Percentiles rank a stretch among this genome's conserved stretches.
Evolutionary conservation across 2,329 filamentous ascomycete species (phyloP).

Genomic region (Aspergillus novoparasiticus): DNA sequence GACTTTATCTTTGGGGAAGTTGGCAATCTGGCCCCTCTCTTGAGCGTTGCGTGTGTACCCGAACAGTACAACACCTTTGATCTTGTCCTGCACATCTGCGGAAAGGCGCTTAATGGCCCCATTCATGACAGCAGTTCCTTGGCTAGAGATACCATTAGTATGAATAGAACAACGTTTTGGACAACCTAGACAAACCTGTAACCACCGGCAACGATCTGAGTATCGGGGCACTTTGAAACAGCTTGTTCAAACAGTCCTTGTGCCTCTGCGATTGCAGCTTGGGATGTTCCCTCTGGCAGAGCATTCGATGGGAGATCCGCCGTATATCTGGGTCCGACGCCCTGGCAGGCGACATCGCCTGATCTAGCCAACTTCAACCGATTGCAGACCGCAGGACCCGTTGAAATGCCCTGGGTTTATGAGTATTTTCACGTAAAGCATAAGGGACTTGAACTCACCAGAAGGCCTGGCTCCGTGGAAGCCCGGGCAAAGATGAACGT

Average conservation of each 20-base stretch:
- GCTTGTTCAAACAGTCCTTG: conserved; percentile 12
- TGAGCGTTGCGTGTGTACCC: conserved; percentile 48
- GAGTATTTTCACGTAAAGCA: background rate
- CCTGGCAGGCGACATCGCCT: conserved; percentile 16
- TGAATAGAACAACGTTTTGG: too few species aligned
- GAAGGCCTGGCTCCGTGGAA: conserved; percentile 11
- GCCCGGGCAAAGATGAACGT: conserved; percentile 14
- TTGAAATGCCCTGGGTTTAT: conserved; percentile 6
- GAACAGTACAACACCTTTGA: conserved; percentile 46
- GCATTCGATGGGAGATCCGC: conserved; percentile 16
- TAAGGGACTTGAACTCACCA: background rate
- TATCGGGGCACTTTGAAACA: conserved; percentile 16
- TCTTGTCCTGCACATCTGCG: conserved; percentile 29
- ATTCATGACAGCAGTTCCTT: conserved; percentile 50
- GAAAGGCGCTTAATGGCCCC: conserved; percentile 41
- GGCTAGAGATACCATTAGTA: conserved; percentile 14
- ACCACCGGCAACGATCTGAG: conserved; percentile 17
- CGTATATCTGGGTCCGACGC: conserved; percentile 15
- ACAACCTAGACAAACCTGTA: conserved; percentile 6
- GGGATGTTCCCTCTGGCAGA: conserved; percentile 12
- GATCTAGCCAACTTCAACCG: background rate
- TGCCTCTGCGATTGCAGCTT: conserved; percentile 15
- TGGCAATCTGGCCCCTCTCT: conserved; percentile 44
- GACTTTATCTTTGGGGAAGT: conserved; percentile 46
- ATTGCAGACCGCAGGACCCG: conserved; percentile 9